These are phyloP conservation scores for Pseudocercospora vitis DNA, from an alignment of 2,329 filamentous ascomycete genomes.

Conservation along the genomic window DNA sequence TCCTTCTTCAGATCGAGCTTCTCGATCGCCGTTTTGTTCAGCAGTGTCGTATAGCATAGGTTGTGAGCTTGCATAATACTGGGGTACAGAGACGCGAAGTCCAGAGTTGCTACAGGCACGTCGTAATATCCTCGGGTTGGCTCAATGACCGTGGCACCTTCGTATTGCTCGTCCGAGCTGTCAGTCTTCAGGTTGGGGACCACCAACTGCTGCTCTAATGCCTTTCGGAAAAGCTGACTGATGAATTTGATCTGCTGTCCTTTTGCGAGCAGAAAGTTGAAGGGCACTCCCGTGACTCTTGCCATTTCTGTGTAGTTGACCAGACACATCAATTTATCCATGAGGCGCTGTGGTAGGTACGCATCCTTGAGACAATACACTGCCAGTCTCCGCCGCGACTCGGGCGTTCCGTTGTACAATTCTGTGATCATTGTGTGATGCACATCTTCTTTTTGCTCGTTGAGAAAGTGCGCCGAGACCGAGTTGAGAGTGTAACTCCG, in stretches of 20 bases:
- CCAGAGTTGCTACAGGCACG: constrained; percentile 90
- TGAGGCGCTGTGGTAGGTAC: constrained; percentile 86
- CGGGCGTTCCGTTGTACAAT: constrained; percentile 91
- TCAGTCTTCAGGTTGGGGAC: constrained; percentile 81
- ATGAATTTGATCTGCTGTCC: constrained; percentile 98
- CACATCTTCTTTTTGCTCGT: constrained; percentile 97
- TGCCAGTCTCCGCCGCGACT: constrained; percentile 84
- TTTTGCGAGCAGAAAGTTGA: constrained; percentile 87
- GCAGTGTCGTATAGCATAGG: constrained; percentile 90
- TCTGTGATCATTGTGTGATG: constrained; percentile 99
- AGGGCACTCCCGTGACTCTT: constrained; percentile 96
- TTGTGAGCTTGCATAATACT: constrained; percentile 99
- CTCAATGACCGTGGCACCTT: constrained; percentile 97
- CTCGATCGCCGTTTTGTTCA: constrained; percentile 76
- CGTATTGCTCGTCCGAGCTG: constrained; percentile 80
- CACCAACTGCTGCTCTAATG: constrained; percentile 86
- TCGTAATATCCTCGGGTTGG: constrained; percentile 91
- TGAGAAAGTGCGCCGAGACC: constrained; percentile 89
- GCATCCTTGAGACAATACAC: constrained; percentile 98
- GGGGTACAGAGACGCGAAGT: constrained; percentile 97
- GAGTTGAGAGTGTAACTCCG: constrained; percentile 97
- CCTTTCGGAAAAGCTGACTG: constrained; percentile 94
- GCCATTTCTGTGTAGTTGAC: constrained; percentile 99
- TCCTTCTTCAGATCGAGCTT: constrained; percentile 77
- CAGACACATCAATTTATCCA: constrained; percentile 98